A percentile compares a stretch with the other conserved stretches of the same genome.
phyloP scores from a whole-genome alignment of 208 protist genomes.

The Leishmania aethiopica region DNA sequence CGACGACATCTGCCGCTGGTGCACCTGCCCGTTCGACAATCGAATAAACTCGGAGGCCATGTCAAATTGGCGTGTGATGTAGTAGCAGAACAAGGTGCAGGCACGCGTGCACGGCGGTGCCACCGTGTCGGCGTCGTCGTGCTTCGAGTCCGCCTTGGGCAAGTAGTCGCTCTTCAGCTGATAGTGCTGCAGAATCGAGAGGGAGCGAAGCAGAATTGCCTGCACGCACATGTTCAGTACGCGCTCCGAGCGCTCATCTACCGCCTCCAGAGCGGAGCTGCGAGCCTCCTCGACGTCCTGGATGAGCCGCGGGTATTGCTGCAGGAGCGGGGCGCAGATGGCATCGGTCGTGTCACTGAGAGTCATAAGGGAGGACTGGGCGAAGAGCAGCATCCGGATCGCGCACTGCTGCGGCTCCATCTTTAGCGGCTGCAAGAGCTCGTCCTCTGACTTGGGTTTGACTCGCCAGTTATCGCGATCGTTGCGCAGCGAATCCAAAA shows the following conservation, averaged over 20 bases:
- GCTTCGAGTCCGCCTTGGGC: constrained; percentile 52
- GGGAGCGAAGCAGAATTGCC: constrained; percentile 73
- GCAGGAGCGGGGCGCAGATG: constrained; percentile 61
- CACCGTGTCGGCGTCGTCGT: constrained; percentile 41
- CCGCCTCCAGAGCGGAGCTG: constrained; percentile 39
- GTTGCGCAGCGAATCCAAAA: constrained; percentile 55
- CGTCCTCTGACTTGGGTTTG: constrained; percentile 66
- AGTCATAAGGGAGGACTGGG: constrained; percentile 78
- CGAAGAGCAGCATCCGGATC: constrained; percentile 86
- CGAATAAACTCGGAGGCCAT: constrained; percentile 86
- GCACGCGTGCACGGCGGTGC: constrained; percentile 85
- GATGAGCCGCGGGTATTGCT: constrained; percentile 48
- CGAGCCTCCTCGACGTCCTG: constrained; percentile 65
- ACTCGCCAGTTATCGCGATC: constrained; percentile 81
- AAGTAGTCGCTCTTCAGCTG: constrained; percentile 77
- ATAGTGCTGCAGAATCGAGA: constrained; percentile 83
- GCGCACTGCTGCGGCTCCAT: constrained; percentile 84
- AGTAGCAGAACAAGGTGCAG: constrained; percentile 89
- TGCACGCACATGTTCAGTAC: constrained; percentile 78
- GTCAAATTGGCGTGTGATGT: constrained; percentile 81
- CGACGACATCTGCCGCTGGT: constrained; percentile 33
- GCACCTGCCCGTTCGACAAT: constrained; percentile 67
- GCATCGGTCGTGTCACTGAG: constrained; percentile 53
- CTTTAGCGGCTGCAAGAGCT: constrained; percentile 57
- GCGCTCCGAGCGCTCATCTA: constrained; percentile 74